Base-by-base conservation (phyloP, 495 filamentous ascomycete genomes). In the Penicillium parvum region DNA sequence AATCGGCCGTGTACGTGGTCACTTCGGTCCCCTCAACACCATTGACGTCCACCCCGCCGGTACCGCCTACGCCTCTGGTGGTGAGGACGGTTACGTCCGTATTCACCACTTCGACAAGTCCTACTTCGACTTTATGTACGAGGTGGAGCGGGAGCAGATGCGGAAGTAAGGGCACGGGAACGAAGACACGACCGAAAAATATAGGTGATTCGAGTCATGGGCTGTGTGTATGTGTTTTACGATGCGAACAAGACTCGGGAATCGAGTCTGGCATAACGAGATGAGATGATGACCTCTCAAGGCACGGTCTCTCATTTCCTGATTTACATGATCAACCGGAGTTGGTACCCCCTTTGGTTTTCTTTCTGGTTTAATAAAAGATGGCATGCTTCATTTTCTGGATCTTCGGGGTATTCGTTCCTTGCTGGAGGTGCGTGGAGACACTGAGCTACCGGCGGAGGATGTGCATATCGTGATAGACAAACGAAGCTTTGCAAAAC, bases 111-210 rank as follows among this genome's bases (percentile, higher is more conserved):
- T 99, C 69, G 92, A 99, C 70, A 90, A 92, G 77, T 74, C 82
- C 27, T 99, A 96, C 74, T 99, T 92, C 66, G 92, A 97, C 63
- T 99, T 99, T 71, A 81, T 82, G 75, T 99, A 95, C 64, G 94
- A 99, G 76, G 92, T 97, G 36, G 92, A 99, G 81, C 76, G 90
- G 49, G 74, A 77, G 67, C 71, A 73, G 53, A 33, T 66, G 63
- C 65, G 66, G 50, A 63, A 63, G 58, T 74, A 60, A 64, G 32
- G 29, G 7, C 20, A 38, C n/a, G 22, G 26, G 4, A 30, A 21
- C 22, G 41, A 44, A 30, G 28, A 30, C 17, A 42, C 29, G 35
- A 41, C 9, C 30, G 30, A 50, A 44, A 50, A 43, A 40, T 35
- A 34, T 28, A 50, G 39, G 34, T 35, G 34, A 40, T 43, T 42